Base-by-base conservation (phyloP, 1,284 basidiomycete genomes). In the Trametes sp. region DNA sequence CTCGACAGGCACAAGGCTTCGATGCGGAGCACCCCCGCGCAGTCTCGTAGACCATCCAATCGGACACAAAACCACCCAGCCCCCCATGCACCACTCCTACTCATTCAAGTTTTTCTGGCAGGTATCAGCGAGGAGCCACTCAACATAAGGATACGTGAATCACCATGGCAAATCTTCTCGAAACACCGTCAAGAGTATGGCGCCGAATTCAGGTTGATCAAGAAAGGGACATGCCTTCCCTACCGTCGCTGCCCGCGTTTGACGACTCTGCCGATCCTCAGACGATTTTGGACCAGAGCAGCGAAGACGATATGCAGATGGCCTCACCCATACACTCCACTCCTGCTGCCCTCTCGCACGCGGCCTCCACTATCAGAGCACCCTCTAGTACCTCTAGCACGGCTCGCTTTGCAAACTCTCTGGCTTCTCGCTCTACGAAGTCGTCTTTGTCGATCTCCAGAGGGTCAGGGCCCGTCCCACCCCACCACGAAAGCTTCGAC, bases 161-260 rank as follows among this genome's bases (percentile, higher is more conserved):
- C 23, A 16, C 29, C 7, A 76, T 76, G 74, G 72, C 73, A n/a
- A 72, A 70, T 5, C 71, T 76, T 52, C 81, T 90, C 10, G 91
- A 93, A 75, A 93, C 91, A 10, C 91, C 91, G 0, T 93, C 92
- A 31, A 81, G 90, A 52, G 87, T 93, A 70, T 90, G 88, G 88
- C 82, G 91, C 28, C 84, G 92, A 54, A 92, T 93, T 50, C 84
- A 93, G 74, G 87, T 82, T 2, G 80, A 82, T 16, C 88, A 91
- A 68, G 85, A 84, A 57, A 75, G 78, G 66, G 90, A 92, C 65
- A 88, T 93, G 80, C 89, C 92, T 8, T 93, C 92, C 41, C 77
- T 93, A 2, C 91, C 91, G 2, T 91, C 90, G 8, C 75, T 93
- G 8, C 89, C 90, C 14, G 79, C 70, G 1, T 86, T 90, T 69